Evolutionary conservation across 2,329 filamentous ascomycete genomes (phyloP).

Genomic region (Fusarium abutilonis): DNA sequence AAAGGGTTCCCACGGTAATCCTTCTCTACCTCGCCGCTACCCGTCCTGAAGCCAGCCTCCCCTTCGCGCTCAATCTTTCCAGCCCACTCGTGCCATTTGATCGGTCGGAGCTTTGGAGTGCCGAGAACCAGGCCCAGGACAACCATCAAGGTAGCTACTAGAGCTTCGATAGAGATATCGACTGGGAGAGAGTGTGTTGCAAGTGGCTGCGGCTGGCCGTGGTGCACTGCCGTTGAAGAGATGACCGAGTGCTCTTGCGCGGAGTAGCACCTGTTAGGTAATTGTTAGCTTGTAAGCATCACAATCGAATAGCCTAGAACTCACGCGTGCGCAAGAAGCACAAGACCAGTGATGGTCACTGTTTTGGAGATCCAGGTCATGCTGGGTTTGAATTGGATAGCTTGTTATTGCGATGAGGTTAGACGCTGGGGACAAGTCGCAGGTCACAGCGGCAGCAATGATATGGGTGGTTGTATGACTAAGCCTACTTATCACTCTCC

Average conservation of each 20-base stretch:
- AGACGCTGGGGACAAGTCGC: slow-evolving; percentile 39
- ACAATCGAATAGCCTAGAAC: slow-evolving; percentile 45
- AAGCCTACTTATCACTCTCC: slow-evolving; percentile 21
- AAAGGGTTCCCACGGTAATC: slow-evolving; percentile 83
- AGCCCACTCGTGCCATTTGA: slow-evolving; percentile 84
- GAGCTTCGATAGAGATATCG: slow-evolving; percentile 88
- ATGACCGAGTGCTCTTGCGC: slow-evolving; percentile 90
- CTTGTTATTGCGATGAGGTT: slow-evolving; percentile 13
- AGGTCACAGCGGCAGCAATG: slow-evolving; percentile 12
- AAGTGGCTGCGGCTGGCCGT: slow-evolving; percentile 55
- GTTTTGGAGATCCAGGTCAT: slow-evolving; percentile 79
- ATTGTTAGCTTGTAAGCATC: slow-evolving; percentile 27
- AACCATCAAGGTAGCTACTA: slow-evolving; percentile 82
- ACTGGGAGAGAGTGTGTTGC: slow-evolving; percentile 70
- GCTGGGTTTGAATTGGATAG: slow-evolving; percentile 25
- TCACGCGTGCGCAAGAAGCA: slow-evolving; percentile 89
- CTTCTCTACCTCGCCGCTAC: slow-evolving; percentile 72
- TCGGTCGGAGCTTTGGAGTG: slow-evolving; percentile 82
- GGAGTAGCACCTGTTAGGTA: slow-evolving; percentile 81
- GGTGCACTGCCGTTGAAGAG: slow-evolving; percentile 63
- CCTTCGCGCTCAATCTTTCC: slow-evolving; percentile 85
- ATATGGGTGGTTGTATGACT: slow-evolving; percentile 36
- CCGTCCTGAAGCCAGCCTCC: slow-evolving; percentile 64
- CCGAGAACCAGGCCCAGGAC: slow-evolving; percentile 83
- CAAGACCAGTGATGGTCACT: slow-evolving; percentile 76